Evolutionary conservation across 1,284 basidiomycete species (phyloP).

Genomic region (Rhodotorula sp.): DNA sequence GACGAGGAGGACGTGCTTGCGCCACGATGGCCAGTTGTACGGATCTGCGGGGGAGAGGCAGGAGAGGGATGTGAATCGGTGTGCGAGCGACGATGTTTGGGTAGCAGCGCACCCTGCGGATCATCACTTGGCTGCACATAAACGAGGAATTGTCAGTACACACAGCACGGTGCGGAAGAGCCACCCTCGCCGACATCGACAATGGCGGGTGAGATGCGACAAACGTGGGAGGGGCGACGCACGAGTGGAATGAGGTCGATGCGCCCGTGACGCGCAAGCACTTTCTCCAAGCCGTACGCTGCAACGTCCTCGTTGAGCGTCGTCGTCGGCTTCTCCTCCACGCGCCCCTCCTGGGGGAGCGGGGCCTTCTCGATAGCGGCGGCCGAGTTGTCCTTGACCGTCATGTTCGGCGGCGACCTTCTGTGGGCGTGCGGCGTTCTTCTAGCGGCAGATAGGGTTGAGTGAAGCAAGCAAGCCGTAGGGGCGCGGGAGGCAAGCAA

Average conservation of each 20-base stretch:
- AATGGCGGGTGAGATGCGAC: no score
- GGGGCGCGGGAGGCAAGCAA: no score
- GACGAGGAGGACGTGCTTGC: conserved; percentile 28
- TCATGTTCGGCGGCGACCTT: not conserved
- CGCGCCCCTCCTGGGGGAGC: not conserved
- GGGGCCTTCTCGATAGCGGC: not conserved
- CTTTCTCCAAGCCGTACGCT: conserved; percentile 30
- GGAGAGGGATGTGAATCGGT: not conserved
- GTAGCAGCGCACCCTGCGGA: conserved; percentile 7
- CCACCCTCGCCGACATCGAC: no score
- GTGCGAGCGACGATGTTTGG: no score
- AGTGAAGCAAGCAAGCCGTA: no score
- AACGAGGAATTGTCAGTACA: not conserved
- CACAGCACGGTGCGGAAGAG: not conserved
- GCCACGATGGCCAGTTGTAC: conserved; percentile 35
- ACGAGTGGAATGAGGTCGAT: conserved; percentile 31
- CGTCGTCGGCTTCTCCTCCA: conserved; percentile 30
- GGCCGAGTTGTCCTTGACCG: not conserved
- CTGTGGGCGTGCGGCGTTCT: no score
- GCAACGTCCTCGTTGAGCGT: conserved; percentile 37
- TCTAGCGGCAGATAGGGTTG: no score
- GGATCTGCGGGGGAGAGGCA: conserved; percentile 12
- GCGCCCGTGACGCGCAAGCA: conserved; percentile 34
- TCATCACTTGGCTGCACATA: conserved; percentile 13
- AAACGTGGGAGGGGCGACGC: not conserved